Evolutionary conservation across 306 rosid genomes (phyloP).

Genomic region (Trichosanthes truncata): DNA sequence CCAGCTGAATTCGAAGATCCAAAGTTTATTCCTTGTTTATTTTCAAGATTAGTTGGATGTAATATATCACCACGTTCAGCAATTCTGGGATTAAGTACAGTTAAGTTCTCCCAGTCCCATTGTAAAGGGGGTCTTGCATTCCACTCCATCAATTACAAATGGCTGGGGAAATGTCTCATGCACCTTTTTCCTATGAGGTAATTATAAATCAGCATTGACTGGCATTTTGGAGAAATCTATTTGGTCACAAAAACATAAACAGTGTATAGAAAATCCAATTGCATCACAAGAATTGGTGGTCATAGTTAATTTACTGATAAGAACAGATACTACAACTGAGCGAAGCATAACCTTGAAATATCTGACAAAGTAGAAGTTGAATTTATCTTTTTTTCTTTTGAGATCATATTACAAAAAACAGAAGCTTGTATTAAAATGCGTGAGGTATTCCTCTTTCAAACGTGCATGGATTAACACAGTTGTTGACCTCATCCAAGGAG

Average conservation of each 20-base stretch:
- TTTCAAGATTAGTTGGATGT: slow-evolving; percentile 31
- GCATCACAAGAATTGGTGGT: not conserved
- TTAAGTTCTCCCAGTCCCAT: slow-evolving; percentile 81
- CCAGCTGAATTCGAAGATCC: slow-evolving; percentile 42
- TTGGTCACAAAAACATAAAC: not conserved
- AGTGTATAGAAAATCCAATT: not conserved
- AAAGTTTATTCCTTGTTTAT: slow-evolving; percentile 41
- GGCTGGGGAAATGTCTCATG: slow-evolving; percentile 17
- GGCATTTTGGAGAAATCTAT: not conserved
- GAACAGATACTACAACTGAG: not conserved
- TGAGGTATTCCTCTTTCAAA: not conserved
- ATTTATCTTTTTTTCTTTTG: not conserved
- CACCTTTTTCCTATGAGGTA: slow-evolving; percentile 1
- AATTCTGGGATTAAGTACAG: slow-evolving; percentile 37
- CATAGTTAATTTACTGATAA: not conserved
- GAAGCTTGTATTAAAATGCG: not conserved
- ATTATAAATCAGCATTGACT: not conserved
- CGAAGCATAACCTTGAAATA: not conserved
- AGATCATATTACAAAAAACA: not conserved
- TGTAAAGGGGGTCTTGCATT: slow-evolving; percentile 44
- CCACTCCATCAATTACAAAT: slow-evolving; percentile 62
- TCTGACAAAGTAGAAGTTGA: not conserved
- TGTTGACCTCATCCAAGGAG: not conserved
- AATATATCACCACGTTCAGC: slow-evolving; percentile 42
- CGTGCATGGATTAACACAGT: not conserved